phyloP scores from a whole-genome alignment of 352 stramenopile genomes.

The Peronosclerospora sorghi region DNA sequence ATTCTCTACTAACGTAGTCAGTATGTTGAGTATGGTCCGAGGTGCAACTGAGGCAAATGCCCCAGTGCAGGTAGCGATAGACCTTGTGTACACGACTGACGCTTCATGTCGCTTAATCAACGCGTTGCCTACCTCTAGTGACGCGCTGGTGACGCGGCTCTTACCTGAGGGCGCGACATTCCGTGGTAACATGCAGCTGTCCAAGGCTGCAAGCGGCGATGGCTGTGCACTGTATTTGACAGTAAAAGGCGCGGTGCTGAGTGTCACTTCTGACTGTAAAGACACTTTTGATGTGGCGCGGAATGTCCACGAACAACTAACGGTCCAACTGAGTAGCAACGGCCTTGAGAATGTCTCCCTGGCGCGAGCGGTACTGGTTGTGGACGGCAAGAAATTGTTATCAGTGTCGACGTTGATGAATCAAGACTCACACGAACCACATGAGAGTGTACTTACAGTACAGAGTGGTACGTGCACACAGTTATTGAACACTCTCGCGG shows the following conservation, averaged over 20 bases:
- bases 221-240: conserved; percentile 28
- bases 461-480: conserved; percentile 18
- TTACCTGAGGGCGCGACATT: conserved; percentile 14
- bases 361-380: conserved; percentile 4
- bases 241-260: conserved; percentile 14
- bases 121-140: conserved; percentile 13
- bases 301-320: conserved; percentile 16
- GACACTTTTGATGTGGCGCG: conserved; percentile 17
- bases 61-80: conserved; percentile 12
- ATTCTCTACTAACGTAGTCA: conserved; percentile 4
- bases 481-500: conserved; percentile 13
- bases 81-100: conserved; percentile 28
- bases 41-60: neutral
- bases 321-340: conserved; percentile 10
- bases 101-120: conserved; percentile 10
- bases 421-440: neutral
- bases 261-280: conserved; percentile 1
- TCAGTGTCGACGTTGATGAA: conserved; percentile 14
- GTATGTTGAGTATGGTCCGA: conserved; percentile 13
- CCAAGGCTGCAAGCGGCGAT: conserved; percentile 19
- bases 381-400: conserved; percentile 19
- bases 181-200: conserved; percentile 28
- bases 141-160: conserved; percentile 13
- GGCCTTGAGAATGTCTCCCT: conserved; percentile 16
- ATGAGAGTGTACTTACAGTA: conserved; percentile 20